Evolutionary conservation across 2,329 filamentous ascomycete species (phyloP), one percentile per base, ranked within the genome.

Genomic region (Juglanconis oblonga): DNA sequence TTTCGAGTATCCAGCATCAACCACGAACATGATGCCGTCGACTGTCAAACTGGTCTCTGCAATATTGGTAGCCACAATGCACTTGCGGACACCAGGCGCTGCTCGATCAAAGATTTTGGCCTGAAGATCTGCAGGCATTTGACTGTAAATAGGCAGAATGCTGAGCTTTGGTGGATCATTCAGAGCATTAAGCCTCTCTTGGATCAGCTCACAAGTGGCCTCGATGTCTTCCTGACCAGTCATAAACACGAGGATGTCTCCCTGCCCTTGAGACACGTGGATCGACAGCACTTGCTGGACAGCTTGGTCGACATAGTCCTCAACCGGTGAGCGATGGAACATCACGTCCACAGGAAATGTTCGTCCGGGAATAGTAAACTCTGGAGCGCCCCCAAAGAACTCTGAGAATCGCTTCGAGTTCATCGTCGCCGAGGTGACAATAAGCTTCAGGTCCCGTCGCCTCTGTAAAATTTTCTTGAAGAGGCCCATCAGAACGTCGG

Each of bases 191-290:
- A 99, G 80, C 48, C 95, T 84, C 71, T 97, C 94, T 57, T 91
- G 91, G 3, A 98, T 84, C 24, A 98, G 80, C 70, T 99, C 95
- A 71, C 95, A 99, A 0, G 96, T 99, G 47, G 90, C 90, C 73
- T 99, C 95, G 63, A 99, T 99, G 70, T 99, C 95, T 75, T 99
- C 96, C 73, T 98, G 95, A 10, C 95, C 95, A 0, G 96, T 99
- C 95, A 99, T 99, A 75, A 99, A 99, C 8, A 99, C 94, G 8
- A 99, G 79, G 58, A 99, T 98, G 75, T 99, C 95, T 11, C 95
- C 95, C 0, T 87, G 77, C 0, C 91, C 91, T 81, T 98, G 96
- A 0, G 93, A 97, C 10, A 99, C 93, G 69, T 99, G 95, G 55
- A 99, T 98, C 1, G 92, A 89, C 51, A 99, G 82, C 44, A 97